These are phyloP conservation scores for Aspergillus sp. DNA, from an alignment of 2,329 filamentous ascomycete genomes.

Conservation along the genomic window DNA sequence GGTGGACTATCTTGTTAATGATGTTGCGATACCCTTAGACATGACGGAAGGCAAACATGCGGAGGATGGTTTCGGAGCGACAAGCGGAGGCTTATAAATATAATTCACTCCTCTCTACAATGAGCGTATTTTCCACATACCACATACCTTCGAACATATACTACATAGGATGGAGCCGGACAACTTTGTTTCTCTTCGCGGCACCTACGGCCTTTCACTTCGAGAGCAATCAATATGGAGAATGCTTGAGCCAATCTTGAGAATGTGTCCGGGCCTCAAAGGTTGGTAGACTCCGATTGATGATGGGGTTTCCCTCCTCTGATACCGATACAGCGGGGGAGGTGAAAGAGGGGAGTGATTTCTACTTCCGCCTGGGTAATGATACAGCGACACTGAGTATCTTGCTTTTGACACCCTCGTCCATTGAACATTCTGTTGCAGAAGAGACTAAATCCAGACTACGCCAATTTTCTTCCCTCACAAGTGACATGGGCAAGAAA, in stretches of 20 bases:
- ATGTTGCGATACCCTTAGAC: conserved; percentile 13
- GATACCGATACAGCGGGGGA: conserved; percentile 16
- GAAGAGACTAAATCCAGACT: conserved; percentile 23
- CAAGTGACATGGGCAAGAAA: conserved; percentile 7
- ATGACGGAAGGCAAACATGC: neutral
- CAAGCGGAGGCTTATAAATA: conserved; percentile 6
- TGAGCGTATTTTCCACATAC: neutral
- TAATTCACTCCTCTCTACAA: conserved; percentile 19
- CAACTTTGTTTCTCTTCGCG: neutral
- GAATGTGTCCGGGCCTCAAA: conserved; percentile 17
- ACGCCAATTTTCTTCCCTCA: conserved; percentile 15
- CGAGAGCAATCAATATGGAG: conserved; percentile 42
- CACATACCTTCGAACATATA: neutral
- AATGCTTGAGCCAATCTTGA: conserved; percentile 26
- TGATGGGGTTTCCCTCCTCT: neutral
- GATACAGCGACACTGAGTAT: conserved; percentile 15
- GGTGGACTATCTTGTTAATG: neutral
- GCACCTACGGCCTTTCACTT: conserved; percentile 45
- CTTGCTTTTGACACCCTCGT: conserved; percentile 24
- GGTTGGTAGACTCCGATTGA: conserved; percentile 17
- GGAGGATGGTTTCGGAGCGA: neutral
- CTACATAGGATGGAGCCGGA: conserved; percentile 8
- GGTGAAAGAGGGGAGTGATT: conserved; percentile 21
- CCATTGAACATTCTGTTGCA: conserved; percentile 18
- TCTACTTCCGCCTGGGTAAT: conserved; percentile 18